Conservation (phyloP, 768 basidiomycete genomes). For the Nevesoporus exiguus region DNA sequence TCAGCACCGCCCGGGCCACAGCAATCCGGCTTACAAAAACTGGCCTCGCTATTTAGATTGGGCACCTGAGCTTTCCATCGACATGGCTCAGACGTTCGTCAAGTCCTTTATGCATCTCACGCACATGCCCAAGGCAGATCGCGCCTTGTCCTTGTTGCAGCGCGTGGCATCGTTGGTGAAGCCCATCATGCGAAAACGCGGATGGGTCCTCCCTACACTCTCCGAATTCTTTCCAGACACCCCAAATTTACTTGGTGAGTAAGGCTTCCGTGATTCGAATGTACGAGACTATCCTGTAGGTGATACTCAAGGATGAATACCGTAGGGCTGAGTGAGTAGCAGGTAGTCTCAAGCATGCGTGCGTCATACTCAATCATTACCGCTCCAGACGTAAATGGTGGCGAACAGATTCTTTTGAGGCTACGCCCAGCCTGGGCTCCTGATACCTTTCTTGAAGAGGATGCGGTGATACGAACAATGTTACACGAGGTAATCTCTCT, state of each 20-base stretch:
- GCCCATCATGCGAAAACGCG: constrained; percentile 87
- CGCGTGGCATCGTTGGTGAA: constrained; percentile 78
- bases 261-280: background rate
- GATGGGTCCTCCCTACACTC: constrained; percentile 76
- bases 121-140: constrained; percentile 59
- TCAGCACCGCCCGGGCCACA: constrained; percentile 7
- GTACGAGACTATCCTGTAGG: background rate
- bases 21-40: background rate
- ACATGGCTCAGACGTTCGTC: constrained; percentile 58
- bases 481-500: constrained; percentile 69
- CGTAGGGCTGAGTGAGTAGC: constrained; percentile 38
- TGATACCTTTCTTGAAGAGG: constrained; percentile 71
- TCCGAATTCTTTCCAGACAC: constrained; percentile 85
- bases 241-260: constrained; percentile 67
- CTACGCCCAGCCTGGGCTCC: constrained; percentile 68
- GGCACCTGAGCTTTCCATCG: background rate
- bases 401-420: constrained; percentile 79
- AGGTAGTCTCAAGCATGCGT: background rate
- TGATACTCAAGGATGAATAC: constrained; percentile 8
- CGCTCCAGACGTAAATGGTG: constrained; percentile 65
- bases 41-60: too few relatives aligned
- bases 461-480: constrained; percentile 79
- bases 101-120: constrained; percentile 71
- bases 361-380: background rate
- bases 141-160: constrained; percentile 65